These are phyloP conservation scores for Nakataea oryzae DNA, from an alignment of 2,329 filamentous ascomycete species.

Conservation along the genomic window DNA sequence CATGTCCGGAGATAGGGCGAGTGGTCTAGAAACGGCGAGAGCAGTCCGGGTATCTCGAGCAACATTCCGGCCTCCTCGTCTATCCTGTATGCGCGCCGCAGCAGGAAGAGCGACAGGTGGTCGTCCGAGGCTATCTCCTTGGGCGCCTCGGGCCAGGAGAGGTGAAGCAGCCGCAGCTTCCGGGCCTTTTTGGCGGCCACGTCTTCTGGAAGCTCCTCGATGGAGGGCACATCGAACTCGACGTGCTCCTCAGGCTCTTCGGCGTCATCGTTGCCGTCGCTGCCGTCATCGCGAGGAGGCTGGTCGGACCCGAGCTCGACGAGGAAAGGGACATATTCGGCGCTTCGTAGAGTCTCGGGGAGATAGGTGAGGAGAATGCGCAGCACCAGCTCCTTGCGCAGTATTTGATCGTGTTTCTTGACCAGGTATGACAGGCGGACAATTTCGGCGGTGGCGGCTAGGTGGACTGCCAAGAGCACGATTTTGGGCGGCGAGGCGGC, in stretches of 20 bases:
- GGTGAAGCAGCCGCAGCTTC: constrained; percentile 52
- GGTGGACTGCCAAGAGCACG: constrained; percentile 61
- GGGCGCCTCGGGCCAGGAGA: constrained; percentile 37
- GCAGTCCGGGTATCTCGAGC: constrained; percentile 53
- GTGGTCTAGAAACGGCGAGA: constrained; percentile 56
- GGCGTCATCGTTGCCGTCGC: constrained; percentile 12
- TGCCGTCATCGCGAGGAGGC: constrained; percentile 18
- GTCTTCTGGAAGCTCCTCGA: constrained; percentile 49
- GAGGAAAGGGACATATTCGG: constrained; percentile 51
- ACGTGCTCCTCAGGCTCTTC: constrained; percentile 12
- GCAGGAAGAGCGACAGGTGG: constrained; percentile 48
- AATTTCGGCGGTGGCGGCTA: constrained; percentile 57
- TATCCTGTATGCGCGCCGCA: constrained; percentile 57
- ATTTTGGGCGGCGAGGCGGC: constrained; percentile 56
- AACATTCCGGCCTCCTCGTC: constrained; percentile 65
- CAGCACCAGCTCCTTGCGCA: constrained; percentile 55
- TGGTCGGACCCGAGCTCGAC: constrained; percentile 41
- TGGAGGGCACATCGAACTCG: constrained; percentile 42
- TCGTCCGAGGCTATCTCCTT: constrained; percentile 37
- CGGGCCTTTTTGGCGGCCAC: constrained; percentile 53
- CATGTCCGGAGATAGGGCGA: constrained; percentile 53
- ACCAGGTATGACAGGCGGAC: constrained; percentile 50
- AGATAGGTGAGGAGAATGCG: constrained; percentile 68
- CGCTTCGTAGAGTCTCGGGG: constrained; percentile 58
- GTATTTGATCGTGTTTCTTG: constrained; percentile 9